A percentile compares a stretch with the other conserved stretches of the same genome.
phyloP scores from a whole-genome alignment of 805 yeast species.

The baker's yeast (Saccharomyces cerevisiae) region DNA sequence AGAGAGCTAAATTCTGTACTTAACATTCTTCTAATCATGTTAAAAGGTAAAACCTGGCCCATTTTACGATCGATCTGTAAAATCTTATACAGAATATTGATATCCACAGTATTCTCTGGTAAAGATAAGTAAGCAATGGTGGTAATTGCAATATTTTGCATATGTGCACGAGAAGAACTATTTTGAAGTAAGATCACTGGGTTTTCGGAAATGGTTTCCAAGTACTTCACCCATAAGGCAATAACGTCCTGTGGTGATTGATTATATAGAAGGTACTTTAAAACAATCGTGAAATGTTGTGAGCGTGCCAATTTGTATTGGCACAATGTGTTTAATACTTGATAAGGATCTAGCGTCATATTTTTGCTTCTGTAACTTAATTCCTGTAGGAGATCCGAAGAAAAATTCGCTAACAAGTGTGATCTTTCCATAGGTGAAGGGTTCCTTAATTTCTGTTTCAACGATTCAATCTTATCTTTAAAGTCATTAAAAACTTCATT shows the following conservation, averaged over 20 bases:
- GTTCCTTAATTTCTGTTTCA: background rate
- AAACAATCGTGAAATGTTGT: slow-evolving; percentile 22
- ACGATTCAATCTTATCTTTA: background rate
- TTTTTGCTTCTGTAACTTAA: background rate
- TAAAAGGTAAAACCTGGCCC: slow-evolving; percentile 10
- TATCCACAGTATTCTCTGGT: slow-evolving; percentile 16
- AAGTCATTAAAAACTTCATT: background rate
- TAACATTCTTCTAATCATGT: slow-evolving; percentile 4
- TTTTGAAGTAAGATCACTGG: slow-evolving; percentile 5
- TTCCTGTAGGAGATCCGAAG: background rate
- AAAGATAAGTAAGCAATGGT: slow-evolving; percentile 22
- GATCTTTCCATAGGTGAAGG: background rate
- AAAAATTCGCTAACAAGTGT: background rate
- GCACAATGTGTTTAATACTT: slow-evolving; percentile 19
- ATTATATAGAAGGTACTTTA: slow-evolving; percentile 14
- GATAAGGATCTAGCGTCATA: slow-evolving; percentile 17
- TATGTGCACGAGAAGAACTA: slow-evolving; percentile 11
- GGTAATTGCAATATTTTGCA: slow-evolving; percentile 15
- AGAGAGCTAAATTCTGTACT: background rate
- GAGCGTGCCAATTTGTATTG: slow-evolving; percentile 23
- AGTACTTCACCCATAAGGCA: slow-evolving; percentile 27
- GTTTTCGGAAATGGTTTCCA: slow-evolving; percentile 15
- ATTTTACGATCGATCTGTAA: slow-evolving; percentile 13
- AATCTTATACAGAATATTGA: slow-evolving; percentile 17
- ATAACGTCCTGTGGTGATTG: slow-evolving; percentile 22